Percentiles rank a stretch among this genome's conserved stretches.
These are phyloP conservation scores for Candida chilensis DNA, from an alignment of 805 yeast genomes.

Conservation along the genomic window DNA sequence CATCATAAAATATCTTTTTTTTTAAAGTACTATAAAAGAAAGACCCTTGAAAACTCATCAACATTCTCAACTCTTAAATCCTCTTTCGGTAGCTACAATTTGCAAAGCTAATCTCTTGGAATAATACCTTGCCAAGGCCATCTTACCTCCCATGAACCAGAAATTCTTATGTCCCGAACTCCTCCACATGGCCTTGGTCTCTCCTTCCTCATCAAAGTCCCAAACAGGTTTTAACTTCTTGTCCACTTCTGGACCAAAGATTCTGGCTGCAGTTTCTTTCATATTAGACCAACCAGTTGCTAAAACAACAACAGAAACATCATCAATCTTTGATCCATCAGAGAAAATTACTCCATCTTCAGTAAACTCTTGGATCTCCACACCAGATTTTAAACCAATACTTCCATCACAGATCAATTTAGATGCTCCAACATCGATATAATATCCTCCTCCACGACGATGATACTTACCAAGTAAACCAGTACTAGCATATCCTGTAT, in stretches of 20 bases:
- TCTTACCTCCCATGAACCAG: conserved; percentile 33
- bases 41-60: no score
- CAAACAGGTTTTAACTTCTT: conserved; percentile 27
- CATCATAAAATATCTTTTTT: no score
- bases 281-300: conserved; percentile 35
- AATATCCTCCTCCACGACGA: conserved; percentile 36
- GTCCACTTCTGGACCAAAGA: conserved; percentile 26
- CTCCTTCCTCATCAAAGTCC: conserved; percentile 35
- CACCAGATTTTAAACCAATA: conserved; percentile 24
- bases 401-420: conserved; percentile 26
- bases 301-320: conserved; percentile 27
- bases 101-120: conserved; percentile 29
- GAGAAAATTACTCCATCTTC: conserved; percentile 25
- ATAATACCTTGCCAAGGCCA: conserved; percentile 24
- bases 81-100: conserved; percentile 19
- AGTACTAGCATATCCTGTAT: conserved; percentile 31
- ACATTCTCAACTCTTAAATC: no score
- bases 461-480: conserved; percentile 29
- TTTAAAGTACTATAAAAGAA: no score
- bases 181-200: conserved; percentile 25
- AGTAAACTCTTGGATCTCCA: conserved; percentile 19
- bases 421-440: conserved; percentile 36
- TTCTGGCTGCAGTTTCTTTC: conserved; percentile 27
- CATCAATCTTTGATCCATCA: conserved; percentile 24
- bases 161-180: conserved; percentile 27